Evolutionary conservation across 2,329 filamentous ascomycete genomes (phyloP).

Genomic region (Colletotrichum gloeosporioides): DNA sequence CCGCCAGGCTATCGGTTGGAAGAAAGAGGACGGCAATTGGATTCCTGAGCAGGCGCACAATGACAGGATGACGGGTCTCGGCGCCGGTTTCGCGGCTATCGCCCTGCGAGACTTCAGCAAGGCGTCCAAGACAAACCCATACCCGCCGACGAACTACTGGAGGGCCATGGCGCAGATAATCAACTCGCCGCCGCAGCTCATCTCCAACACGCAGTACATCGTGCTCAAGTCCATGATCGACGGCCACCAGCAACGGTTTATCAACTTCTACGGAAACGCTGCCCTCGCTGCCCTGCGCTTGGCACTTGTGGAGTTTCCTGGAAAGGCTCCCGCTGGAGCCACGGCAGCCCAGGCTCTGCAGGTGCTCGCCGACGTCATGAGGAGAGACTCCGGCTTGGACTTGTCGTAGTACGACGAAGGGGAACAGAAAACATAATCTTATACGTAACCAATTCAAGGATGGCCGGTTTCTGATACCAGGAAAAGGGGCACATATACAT

Average conservation of each 20-base stretch:
- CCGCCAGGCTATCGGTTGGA: conserved; percentile 75
- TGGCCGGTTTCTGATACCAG: neutral
- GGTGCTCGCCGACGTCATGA: conserved; percentile 60
- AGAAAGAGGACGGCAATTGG: conserved; percentile 63
- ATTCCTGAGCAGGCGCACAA: conserved; percentile 75
- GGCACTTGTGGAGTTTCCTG: conserved; percentile 78
- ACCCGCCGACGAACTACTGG: conserved; percentile 85
- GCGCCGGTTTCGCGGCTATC: conserved; percentile 82
- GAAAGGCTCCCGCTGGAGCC: conserved; percentile 51
- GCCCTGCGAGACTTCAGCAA: conserved; percentile 82
- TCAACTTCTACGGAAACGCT: conserved; percentile 81
- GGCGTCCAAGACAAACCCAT: conserved; percentile 73
- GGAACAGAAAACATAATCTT: conserved; percentile 4
- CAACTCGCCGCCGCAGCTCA: conserved; percentile 71
- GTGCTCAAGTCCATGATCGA: conserved; percentile 76
- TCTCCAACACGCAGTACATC: conserved; percentile 76
- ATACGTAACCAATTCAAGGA: conserved; percentile 14
- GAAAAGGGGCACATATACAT: neutral
- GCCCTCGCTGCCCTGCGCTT: conserved; percentile 73
- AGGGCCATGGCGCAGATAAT: conserved; percentile 75
- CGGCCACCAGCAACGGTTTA: conserved; percentile 75
- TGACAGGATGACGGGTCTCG: conserved; percentile 83
- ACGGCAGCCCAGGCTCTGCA: conserved; percentile 56
- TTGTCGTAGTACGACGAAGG: conserved; percentile 35
- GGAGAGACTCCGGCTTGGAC: conserved; percentile 53